Evolutionary conservation across 2,329 filamentous ascomycete species (phyloP).

Genomic region (Coniochaeta prunicola): DNA sequence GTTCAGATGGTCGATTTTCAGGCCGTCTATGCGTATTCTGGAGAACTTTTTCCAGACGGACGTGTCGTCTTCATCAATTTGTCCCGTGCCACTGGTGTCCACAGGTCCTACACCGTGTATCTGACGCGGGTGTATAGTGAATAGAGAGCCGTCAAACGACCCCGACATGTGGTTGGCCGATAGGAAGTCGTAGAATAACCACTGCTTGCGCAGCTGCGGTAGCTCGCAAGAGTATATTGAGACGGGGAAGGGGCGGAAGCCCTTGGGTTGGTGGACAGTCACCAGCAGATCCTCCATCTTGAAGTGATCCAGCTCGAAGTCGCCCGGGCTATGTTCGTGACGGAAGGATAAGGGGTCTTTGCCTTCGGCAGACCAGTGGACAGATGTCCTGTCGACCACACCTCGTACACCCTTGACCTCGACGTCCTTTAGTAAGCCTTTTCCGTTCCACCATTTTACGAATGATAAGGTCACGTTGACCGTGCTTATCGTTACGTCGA

Average conservation of each 20-base stretch:
- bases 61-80: slow-evolving; percentile 48
- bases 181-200: slow-evolving; percentile 95
- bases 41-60: slow-evolving; percentile 93
- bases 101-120: slow-evolving; percentile 70
- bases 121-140: slow-evolving; percentile 93
- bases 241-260: slow-evolving; percentile 89
- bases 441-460: slow-evolving; percentile 98
- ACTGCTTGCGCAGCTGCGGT: slow-evolving; percentile 87
- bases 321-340: slow-evolving; percentile 80
- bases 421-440: slow-evolving; percentile 83
- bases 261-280: slow-evolving; percentile 81
- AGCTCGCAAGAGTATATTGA: slow-evolving; percentile 96
- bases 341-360: slow-evolving; percentile 81
- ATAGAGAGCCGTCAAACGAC: slow-evolving; percentile 89
- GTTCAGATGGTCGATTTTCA: slow-evolving; percentile 95
- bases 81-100: slow-evolving; percentile 45
- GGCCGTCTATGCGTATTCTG: slow-evolving; percentile 81
- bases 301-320: slow-evolving; percentile 96
- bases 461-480: slow-evolving; percentile 97
- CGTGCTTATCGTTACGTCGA: slow-evolving; percentile 88
- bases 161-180: slow-evolving; percentile 95
- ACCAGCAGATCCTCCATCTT: slow-evolving; percentile 91
- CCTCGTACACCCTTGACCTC: slow-evolving; percentile 91
- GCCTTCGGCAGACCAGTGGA: slow-evolving; percentile 61
- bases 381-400: slow-evolving; percentile 81